Conservation (phyloP, 805 yeast species). For the Candida coleopterorum region DNA sequence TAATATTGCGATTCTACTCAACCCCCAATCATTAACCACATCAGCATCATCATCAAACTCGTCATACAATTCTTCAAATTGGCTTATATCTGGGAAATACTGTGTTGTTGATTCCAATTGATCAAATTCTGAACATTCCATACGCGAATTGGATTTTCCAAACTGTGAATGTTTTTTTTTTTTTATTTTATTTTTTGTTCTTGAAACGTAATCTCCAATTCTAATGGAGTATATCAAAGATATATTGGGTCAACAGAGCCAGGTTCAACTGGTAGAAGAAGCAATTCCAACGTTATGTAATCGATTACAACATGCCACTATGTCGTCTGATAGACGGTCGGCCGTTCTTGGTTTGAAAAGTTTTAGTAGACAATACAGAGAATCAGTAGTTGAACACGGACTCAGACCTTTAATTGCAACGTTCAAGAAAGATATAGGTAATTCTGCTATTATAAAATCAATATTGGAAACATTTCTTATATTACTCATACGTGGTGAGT, state of each 20-base stretch:
- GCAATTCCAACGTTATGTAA: constrained; percentile 88
- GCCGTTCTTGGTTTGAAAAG: constrained; percentile 88
- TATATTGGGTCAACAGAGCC: constrained; percentile 29
- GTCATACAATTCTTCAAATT: constrained; percentile 12
- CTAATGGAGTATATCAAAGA: constrained; percentile 36
- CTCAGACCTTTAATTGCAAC: constrained; percentile 67
- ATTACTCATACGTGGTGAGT: constrained; percentile 65
- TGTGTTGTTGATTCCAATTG: constrained; percentile 8
- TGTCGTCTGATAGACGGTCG: constrained; percentile 81
- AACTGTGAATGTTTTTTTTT: background rate
- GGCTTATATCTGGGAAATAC: constrained; percentile 13
- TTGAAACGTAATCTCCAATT: background rate
- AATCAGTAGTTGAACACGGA: constrained; percentile 84
- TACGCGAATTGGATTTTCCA: no score
- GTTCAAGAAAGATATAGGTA: constrained; percentile 60
- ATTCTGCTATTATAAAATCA: constrained; percentile 69
- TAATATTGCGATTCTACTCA: constrained; percentile 42
- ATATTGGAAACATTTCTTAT: constrained; percentile 81
- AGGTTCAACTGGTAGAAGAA: constrained; percentile 58
- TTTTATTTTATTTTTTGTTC: no score
- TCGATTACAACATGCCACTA: constrained; percentile 73
- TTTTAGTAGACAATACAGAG: constrained; percentile 84
- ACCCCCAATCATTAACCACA: constrained; percentile 44
- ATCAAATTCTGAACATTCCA: no score
- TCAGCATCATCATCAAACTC: constrained; percentile 4